Conservation (phyloP, 305 asterid species). For the Fraxinus paxiana region DNA sequence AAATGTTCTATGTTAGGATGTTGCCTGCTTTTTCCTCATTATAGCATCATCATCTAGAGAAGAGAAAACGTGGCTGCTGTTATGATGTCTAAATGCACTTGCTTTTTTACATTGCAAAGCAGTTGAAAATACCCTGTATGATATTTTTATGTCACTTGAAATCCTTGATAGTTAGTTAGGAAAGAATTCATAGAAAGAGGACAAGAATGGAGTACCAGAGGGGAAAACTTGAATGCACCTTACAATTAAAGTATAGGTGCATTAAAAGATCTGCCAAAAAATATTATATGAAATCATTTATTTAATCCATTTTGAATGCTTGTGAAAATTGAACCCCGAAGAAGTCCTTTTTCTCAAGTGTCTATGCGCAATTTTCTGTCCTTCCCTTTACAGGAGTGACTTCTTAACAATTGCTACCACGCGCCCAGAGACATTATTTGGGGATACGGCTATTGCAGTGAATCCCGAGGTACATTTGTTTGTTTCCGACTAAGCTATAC, state of each 20-base stretch:
- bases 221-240: constrained; percentile 20
- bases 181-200: constrained; percentile 8
- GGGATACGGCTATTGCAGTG: constrained; percentile 93
- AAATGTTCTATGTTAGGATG: background rate
- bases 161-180: background rate
- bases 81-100: background rate
- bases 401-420: constrained; percentile 91
- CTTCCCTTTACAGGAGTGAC: constrained; percentile 59
- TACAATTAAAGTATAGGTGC: constrained; percentile 13
- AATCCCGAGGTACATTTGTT: constrained; percentile 66
- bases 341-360: constrained; percentile 2
- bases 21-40: background rate
- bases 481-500: background rate
- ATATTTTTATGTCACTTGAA: background rate
- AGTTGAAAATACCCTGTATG: background rate
- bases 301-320: constrained; percentile 8
- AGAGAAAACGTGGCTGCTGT: background rate
- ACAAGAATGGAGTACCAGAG: background rate
- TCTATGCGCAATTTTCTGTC: background rate
- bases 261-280: constrained; percentile 13
- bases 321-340: background rate
- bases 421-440: constrained; percentile 96
- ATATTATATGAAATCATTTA: background rate
- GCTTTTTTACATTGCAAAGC: background rate
- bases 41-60: background rate